These are phyloP conservation scores for Cenchrus fungigraminus DNA, from an alignment of 176 grass and related monocot species.

Conservation along the genomic window DNA sequence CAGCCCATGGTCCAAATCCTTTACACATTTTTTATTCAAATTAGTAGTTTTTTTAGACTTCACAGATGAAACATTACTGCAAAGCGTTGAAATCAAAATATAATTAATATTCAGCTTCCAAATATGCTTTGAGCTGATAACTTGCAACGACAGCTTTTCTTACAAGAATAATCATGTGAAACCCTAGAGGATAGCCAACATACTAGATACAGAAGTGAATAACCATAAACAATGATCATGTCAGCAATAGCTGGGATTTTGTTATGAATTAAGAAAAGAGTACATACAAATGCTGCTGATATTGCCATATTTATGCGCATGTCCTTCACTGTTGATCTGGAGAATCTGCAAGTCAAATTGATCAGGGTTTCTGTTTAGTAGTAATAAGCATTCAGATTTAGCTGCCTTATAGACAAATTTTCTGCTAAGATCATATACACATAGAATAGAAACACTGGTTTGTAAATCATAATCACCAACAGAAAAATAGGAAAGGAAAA, in stretches of 20 bases:
- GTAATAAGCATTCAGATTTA: conserved; percentile 5
- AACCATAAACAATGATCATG: conserved; percentile 29
- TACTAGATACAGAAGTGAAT: conserved; percentile 9
- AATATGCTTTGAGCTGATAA: not conserved
- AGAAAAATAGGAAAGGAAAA: conserved; percentile 1
- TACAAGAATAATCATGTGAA: conserved; percentile 10
- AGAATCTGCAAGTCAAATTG: conserved; percentile 66
- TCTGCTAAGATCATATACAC: not conserved
- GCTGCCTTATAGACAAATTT: not conserved
- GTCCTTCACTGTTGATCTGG: conserved; percentile 75
- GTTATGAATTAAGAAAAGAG: conserved; percentile 25
- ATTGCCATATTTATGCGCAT: conserved; percentile 88
- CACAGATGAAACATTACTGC: conserved; percentile 14
- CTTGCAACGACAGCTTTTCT: not conserved
- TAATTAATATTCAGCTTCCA: not conserved
- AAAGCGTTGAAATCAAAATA: conserved; percentile 8
- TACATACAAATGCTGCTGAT: conserved; percentile 86
- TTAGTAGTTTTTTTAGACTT: not conserved
- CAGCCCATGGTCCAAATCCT: not conserved
- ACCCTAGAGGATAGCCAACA: not conserved
- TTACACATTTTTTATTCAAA: not conserved
- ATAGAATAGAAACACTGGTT: not conserved
- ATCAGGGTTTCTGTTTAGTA: not conserved
- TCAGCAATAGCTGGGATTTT: not conserved
- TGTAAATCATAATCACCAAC: not conserved